Percentiles rank a stretch among this genome's conserved stretches.
Conservation (phyloP, 2,329 filamentous ascomycete genomes). For the Aspergillus fumigatus region DNA sequence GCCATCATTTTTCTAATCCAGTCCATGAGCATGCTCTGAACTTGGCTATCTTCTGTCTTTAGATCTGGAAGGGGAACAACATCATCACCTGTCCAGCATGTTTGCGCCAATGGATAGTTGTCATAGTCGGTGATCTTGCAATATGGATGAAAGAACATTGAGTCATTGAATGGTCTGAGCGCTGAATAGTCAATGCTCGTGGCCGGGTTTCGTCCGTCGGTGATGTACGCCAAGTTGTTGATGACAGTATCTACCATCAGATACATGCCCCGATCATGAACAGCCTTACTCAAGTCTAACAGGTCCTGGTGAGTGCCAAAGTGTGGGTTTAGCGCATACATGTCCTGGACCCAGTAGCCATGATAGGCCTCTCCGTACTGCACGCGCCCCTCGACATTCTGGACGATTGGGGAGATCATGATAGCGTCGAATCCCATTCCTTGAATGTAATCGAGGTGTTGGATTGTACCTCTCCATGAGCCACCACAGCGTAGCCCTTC, state of each 20-base stretch:
- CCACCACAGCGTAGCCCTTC: slow-evolving; percentile 46
- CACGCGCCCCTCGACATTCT: slow-evolving; percentile 34
- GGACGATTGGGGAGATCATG: slow-evolving; percentile 41
- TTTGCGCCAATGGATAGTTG: slow-evolving; percentile 32
- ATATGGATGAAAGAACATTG: slow-evolving; percentile 25
- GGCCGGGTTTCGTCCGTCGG: slow-evolving; percentile 22
- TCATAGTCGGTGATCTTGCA: slow-evolving; percentile 31
- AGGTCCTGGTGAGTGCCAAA: slow-evolving; percentile 48
- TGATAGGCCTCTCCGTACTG: slow-evolving; percentile 47
- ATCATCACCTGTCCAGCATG: slow-evolving; percentile 51
- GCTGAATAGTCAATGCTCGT: slow-evolving; percentile 21
- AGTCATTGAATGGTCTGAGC: slow-evolving; percentile 24
- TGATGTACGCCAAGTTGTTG: slow-evolving; percentile 44
- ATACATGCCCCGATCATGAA: slow-evolving; percentile 47
- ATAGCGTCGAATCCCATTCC: slow-evolving; percentile 48
- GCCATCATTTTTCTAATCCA: slow-evolving; percentile 40
- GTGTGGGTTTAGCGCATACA: slow-evolving; percentile 46
- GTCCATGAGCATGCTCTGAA: slow-evolving; percentile 37
- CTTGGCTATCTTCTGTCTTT: slow-evolving; percentile 40
- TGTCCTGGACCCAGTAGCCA: slow-evolving; percentile 48
- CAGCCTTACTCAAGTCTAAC: slow-evolving; percentile 40
- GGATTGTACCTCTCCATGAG: slow-evolving; percentile 47
- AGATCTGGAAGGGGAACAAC: slow-evolving; percentile 46
- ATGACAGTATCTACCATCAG: slow-evolving; percentile 52
- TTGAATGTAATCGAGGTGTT: slow-evolving; percentile 49